These are phyloP conservation scores for Ustilago lituana DNA, from an alignment of 1,284 basidiomycete species.

Conservation along the genomic window DNA sequence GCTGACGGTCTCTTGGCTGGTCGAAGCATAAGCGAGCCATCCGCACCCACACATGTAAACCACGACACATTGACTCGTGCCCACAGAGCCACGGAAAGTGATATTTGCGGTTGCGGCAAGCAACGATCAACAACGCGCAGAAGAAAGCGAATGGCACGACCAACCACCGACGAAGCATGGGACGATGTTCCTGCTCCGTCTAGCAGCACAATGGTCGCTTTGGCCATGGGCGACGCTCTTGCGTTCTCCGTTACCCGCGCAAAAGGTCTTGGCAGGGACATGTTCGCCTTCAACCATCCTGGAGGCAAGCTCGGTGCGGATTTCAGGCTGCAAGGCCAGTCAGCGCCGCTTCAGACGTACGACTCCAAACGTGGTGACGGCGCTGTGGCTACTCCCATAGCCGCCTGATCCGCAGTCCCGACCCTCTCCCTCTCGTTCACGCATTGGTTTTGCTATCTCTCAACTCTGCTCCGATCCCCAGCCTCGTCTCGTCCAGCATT, in stretches of 20 bases:
- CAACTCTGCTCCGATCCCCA: neutral
- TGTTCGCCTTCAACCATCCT: slow-evolving; percentile 67
- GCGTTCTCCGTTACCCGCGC: slow-evolving; percentile 61
- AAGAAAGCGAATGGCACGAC: slow-evolving; percentile 8
- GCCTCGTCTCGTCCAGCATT: neutral
- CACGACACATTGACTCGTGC: neutral
- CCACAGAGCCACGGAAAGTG: slow-evolving; percentile 6
- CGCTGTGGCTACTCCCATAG: slow-evolving; percentile 33
- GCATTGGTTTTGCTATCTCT: neutral
- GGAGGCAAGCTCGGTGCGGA: slow-evolving; percentile 66
- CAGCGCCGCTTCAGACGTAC: slow-evolving; percentile 21
- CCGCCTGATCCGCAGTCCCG: slow-evolving; percentile 13
- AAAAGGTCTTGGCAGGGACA: slow-evolving; percentile 43
- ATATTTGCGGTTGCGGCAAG: slow-evolving; percentile 16
- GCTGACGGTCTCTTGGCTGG: neutral
- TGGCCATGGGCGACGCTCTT: slow-evolving; percentile 68
- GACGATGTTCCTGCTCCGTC: slow-evolving; percentile 67
- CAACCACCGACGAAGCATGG: slow-evolving; percentile 48
- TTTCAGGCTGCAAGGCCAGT: slow-evolving; percentile 33
- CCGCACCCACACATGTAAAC: neutral
- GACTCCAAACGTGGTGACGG: slow-evolving; percentile 18
- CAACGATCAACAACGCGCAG: neutral
- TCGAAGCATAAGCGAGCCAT: slow-evolving; percentile 10
- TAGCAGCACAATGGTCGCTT: slow-evolving; percentile 66
- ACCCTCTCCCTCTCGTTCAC: neutral